These are phyloP conservation scores for Phaeosphaeria sp. DNA, from an alignment of 2,329 filamentous ascomycete species.

Conservation along the genomic window DNA sequence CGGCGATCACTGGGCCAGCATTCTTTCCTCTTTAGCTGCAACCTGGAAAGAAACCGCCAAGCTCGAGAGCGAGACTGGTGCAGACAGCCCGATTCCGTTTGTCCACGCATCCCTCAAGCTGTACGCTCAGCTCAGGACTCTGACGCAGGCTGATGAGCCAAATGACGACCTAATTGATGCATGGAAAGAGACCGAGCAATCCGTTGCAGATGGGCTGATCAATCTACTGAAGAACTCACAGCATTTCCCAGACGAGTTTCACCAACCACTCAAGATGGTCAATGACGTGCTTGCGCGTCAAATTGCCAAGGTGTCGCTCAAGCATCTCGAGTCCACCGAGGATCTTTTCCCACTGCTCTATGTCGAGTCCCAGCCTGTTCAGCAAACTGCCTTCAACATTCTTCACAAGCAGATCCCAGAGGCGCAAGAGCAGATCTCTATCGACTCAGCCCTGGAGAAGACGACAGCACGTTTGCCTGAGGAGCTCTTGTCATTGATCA, in stretches of 20 bases:
- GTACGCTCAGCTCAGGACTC: constrained; percentile 65
- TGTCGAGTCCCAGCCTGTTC: constrained; percentile 75
- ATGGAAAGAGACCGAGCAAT: constrained; percentile 66
- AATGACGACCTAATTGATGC: constrained; percentile 88
- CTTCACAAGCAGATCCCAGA: constrained; percentile 81
- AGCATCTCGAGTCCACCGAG: constrained; percentile 67
- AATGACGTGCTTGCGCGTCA: constrained; percentile 76
- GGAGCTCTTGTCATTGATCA: constrained; percentile 82
- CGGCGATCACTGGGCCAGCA: constrained; percentile 80
- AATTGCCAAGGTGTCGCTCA: constrained; percentile 68
- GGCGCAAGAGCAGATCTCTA: constrained; percentile 79
- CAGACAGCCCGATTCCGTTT: constrained; percentile 57
- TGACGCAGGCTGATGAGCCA: constrained; percentile 65
- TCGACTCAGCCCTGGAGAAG: constrained; percentile 77
- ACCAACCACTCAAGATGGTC: constrained; percentile 76
- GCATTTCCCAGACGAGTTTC: constrained; percentile 58
- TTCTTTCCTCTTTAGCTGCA: constrained; percentile 44
- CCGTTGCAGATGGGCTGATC: constrained; percentile 66
- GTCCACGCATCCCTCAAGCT: constrained; percentile 78
- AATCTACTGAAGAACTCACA: constrained; percentile 66
- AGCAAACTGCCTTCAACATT: constrained; percentile 80
- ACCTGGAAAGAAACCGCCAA: constrained; percentile 44
- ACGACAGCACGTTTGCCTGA: constrained; percentile 77
- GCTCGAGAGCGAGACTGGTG: constrained; percentile 31
- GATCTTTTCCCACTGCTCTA: constrained; percentile 79